Base-by-base conservation (phyloP, 306 rosid species). In the Pueraria montana region DNA sequence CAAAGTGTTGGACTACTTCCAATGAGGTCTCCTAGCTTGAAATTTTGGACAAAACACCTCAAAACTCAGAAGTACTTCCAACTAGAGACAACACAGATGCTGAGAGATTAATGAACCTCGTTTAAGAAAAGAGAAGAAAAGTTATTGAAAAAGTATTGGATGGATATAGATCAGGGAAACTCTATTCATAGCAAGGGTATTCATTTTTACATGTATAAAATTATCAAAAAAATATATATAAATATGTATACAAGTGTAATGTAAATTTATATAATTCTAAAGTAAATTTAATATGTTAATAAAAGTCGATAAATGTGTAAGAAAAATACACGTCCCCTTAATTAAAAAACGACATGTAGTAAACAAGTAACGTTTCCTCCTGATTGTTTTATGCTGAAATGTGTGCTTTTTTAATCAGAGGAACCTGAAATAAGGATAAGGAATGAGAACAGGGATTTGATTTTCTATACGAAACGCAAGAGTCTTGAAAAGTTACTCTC, bases 1-100 rank as follows among this genome's bases (percentile, higher is more conserved):
- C 40, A 40, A 66, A 66, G 62, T 2, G 73, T 80, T 81, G 43
- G 80, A 84, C 62, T 72, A 17, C 6, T 11, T 42, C 79, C 52
- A 82, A 78, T 52, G 68, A 68, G 82, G 77, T 61, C 78, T 74
- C 49, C 48, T 52, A 27, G 71, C 55, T 83, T 40, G 70, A 84
- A 26, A 77, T 77, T 26, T 87, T 78, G 58, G 46, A 77, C 72
- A 66, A 70, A 74, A 52, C 55, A 50, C 58, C 46, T 27, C 65
- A 9, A 56, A 56, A 49, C 55, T 16, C 17, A 14, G n/a, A 76
- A 68, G 32, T 27, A 21, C 74, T 38, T 61, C 72, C 2, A 55
- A 55, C 17, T 14, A 26, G 18, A 59, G 73, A 36, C 80, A 50
- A 40, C 46, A 27, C 45, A 67, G 23, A 68, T 55, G 77, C 16